These are phyloP conservation scores for Murraya paniculata DNA, from an alignment of 345 rosid genomes.

Conservation along the genomic window DNA sequence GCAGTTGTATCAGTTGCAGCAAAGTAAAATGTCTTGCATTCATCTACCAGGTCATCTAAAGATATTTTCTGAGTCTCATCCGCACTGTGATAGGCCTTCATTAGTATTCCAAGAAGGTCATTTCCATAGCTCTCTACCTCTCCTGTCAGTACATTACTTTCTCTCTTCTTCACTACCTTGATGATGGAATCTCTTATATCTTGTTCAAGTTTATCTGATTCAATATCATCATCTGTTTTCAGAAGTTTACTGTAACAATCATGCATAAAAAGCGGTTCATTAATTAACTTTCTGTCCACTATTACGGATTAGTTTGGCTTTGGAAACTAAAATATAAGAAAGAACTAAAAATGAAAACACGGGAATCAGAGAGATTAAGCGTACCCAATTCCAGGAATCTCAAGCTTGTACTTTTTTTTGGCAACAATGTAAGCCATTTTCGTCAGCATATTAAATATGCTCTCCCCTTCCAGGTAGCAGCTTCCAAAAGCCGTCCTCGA, in stretches of 20 bases:
- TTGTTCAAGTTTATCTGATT: constrained; percentile 13
- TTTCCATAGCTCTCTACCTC: constrained; percentile 13
- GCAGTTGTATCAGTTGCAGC: constrained; percentile 19
- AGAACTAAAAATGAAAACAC: background rate
- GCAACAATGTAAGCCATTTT: constrained; percentile 9
- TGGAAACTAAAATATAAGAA: background rate
- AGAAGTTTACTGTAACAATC: constrained; percentile 19
- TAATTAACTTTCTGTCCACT: too few species aligned
- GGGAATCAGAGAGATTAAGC: too few species aligned
- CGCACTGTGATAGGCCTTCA: constrained; percentile 21
- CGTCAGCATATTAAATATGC: constrained; percentile 35
- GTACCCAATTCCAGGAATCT: constrained; percentile 35
- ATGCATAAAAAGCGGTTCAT: too few species aligned
- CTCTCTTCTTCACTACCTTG: constrained; percentile 28
- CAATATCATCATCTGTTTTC: constrained; percentile 15
- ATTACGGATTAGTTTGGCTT: too few species aligned
- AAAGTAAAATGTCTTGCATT: constrained; percentile 41
- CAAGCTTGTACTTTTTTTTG: constrained; percentile 15
- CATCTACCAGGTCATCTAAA: constrained; percentile 38
- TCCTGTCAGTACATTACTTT: background rate
- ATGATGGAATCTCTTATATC: constrained; percentile 13
- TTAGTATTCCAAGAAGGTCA: constrained; percentile 35
- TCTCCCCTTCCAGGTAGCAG: constrained; percentile 40
- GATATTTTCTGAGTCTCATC: constrained; percentile 26
- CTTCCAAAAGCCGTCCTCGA: constrained; percentile 55